Evolutionary conservation across 148 eudicot species (phyloP).

Genomic region (Pouteria glomerata): DNA sequence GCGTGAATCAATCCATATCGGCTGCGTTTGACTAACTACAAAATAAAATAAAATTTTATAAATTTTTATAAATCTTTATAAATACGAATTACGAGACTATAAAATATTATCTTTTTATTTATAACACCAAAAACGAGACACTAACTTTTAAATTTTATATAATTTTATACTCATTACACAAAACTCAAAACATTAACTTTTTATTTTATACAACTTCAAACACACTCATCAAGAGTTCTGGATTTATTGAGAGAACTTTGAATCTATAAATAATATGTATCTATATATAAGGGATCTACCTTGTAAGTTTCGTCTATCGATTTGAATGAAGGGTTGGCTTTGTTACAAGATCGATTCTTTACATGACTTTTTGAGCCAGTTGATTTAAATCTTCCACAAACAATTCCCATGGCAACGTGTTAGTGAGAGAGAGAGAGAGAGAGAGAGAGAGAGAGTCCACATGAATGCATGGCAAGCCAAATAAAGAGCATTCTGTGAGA

Average conservation of each 20-base stretch:
- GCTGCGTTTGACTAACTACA: too few relatives aligned
- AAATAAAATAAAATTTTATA: background rate
- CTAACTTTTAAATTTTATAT: too few relatives aligned
- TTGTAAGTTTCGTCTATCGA: conserved; percentile 3
- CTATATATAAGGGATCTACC: conserved; percentile 3
- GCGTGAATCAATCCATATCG: background rate
- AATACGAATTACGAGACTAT: too few relatives aligned
- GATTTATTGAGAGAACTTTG: too few relatives aligned
- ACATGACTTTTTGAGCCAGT: conserved; percentile 14
- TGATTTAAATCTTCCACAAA: conserved; percentile 24
- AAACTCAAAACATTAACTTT: too few relatives aligned
- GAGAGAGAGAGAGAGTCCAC: background rate
- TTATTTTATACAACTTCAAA: too few relatives aligned
- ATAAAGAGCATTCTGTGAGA: conserved; percentile 6
- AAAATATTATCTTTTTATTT: too few relatives aligned
- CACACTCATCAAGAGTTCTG: background rate
- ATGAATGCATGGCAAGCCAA: background rate
- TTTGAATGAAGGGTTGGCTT: conserved; percentile 6
- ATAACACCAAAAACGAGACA: too few relatives aligned
- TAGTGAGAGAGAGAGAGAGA: background rate
- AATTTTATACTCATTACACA: too few relatives aligned
- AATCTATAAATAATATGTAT: background rate
- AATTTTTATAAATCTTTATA: too few relatives aligned
- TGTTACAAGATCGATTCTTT: conserved; percentile 16
- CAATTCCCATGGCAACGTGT: conserved; percentile 20